phyloP scores from a whole-genome alignment of 495 filamentous ascomycete genomes.

The Talaromyces borbonicus region DNA sequence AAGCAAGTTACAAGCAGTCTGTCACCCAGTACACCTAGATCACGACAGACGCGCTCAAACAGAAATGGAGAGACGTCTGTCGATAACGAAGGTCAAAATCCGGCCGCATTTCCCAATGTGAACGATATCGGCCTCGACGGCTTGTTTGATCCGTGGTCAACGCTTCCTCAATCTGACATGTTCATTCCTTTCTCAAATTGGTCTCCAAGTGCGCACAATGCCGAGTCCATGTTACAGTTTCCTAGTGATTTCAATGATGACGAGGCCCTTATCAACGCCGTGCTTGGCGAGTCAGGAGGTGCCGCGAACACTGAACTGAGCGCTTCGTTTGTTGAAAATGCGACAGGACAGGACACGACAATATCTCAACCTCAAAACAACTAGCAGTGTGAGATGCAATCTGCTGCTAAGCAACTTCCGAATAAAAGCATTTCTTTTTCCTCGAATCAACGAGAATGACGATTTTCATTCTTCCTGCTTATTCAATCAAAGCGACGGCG shows the following conservation, averaged over 20 bases:
- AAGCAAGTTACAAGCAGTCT: slow-evolving; percentile 16
- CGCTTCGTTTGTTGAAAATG: neutral
- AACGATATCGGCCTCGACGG: slow-evolving; percentile 1
- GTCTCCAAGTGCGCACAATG: neutral
- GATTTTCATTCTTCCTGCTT: neutral
- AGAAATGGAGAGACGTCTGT: slow-evolving; percentile 26
- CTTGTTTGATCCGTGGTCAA: slow-evolving; percentile 3
- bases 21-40: slow-evolving; percentile 25
- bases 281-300: slow-evolving; percentile 29
- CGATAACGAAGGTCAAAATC: slow-evolving; percentile 16
- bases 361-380: neutral
- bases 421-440: neutral
- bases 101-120: slow-evolving; percentile 1
- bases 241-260: slow-evolving; percentile 13
- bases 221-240: slow-evolving; percentile 2
- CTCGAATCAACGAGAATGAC: neutral
- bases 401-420: neutral
- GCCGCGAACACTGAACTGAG: slow-evolving; percentile 17
- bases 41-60: slow-evolving; percentile 15
- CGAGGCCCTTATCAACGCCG: slow-evolving; percentile 28
- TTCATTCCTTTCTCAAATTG: slow-evolving; percentile 6
- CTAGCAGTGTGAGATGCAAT: neutral
- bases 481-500: neutral
- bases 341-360: neutral
- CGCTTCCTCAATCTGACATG: slow-evolving; percentile 5